Evolutionary conservation across 768 basidiomycete species (phyloP).

Genomic region (Cantharellus cinnabarinus): DNA sequence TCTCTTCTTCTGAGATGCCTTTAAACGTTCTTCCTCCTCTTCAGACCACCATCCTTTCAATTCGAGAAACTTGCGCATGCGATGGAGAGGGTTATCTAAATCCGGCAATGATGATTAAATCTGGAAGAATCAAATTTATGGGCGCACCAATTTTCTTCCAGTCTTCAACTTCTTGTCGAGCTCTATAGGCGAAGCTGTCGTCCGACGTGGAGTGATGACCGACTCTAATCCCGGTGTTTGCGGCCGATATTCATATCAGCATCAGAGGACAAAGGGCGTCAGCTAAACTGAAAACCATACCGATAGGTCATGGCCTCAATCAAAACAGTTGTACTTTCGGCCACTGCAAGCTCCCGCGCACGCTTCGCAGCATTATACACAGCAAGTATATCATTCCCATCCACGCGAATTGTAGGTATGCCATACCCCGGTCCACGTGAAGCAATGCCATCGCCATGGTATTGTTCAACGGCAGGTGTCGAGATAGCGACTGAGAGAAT

Average conservation of each 20-base stretch:
- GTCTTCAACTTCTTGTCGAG: slow-evolving; percentile 78
- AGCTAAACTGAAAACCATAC: slow-evolving; percentile 17
- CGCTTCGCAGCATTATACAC: slow-evolving; percentile 56
- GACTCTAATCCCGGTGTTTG: slow-evolving; percentile 26
- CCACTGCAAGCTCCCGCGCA: slow-evolving; percentile 47
- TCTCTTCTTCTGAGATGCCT: slow-evolving; percentile 43
- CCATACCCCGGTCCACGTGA: slow-evolving; percentile 84
- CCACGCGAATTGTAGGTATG: slow-evolving; percentile 76
- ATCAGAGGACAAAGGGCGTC: neutral
- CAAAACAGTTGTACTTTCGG: slow-evolving; percentile 62
- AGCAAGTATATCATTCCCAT: slow-evolving; percentile 83
- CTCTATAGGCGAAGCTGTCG: slow-evolving; percentile 85
- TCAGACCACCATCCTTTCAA: slow-evolving; percentile 69
- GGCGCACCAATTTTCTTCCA: slow-evolving; percentile 46
- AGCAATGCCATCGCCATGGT: slow-evolving; percentile 81
- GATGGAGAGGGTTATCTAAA: slow-evolving; percentile 58
- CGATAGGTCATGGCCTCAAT: slow-evolving; percentile 87
- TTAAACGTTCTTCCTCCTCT: slow-evolving; percentile 50
- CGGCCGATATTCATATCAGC: neutral
- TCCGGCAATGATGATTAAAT: neutral
- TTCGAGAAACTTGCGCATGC: slow-evolving; percentile 74
- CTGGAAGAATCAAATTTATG: neutral
- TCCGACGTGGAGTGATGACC: slow-evolving; percentile 94
- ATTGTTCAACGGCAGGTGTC: slow-evolving; percentile 78
- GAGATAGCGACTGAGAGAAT: slow-evolving; percentile 49